phyloP scores from a whole-genome alignment of 2,329 filamentous ascomycete species.

The Claviceps sorghi region DNA sequence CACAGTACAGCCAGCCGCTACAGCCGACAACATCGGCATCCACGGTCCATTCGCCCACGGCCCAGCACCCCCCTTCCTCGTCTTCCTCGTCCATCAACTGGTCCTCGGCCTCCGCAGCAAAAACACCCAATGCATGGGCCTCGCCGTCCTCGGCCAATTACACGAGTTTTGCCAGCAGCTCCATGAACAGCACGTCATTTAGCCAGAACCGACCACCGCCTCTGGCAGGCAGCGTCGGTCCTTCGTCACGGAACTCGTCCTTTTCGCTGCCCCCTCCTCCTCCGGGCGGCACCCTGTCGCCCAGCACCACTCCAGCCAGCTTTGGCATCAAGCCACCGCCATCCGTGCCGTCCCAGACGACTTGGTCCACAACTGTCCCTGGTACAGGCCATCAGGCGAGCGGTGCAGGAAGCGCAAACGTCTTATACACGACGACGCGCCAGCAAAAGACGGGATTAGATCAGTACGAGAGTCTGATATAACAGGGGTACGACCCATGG shows the following conservation, averaged over 20 bases:
- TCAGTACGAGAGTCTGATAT: conserved; percentile 54
- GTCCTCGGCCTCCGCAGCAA: conserved; percentile 27
- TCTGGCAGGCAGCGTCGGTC: conserved; percentile 12
- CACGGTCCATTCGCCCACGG: conserved; percentile 14
- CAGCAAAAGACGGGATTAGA: conserved; percentile 41
- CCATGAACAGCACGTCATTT: conserved; percentile 35
- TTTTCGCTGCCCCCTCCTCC: conserved; percentile 47
- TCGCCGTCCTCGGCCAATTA: conserved; percentile 10
- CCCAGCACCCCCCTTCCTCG: conserved; percentile 10
- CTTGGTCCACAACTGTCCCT: not conserved
- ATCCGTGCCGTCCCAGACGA: conserved; percentile 11
- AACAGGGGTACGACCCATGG: conserved; percentile 4
- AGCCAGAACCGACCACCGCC: conserved; percentile 22
- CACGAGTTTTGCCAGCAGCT: conserved; percentile 14
- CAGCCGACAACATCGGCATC: conserved; percentile 26
- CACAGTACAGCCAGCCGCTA: conserved; percentile 48
- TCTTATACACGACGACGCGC: conserved; percentile 10
- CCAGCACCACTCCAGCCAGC: conserved; percentile 10
- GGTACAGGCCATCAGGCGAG: not conserved
- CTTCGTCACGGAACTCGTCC: conserved; percentile 24
- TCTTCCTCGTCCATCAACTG: conserved; percentile 33
- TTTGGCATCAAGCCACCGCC: conserved; percentile 35
- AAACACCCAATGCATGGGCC: conserved; percentile 34
- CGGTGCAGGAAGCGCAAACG: not conserved
- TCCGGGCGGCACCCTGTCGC: conserved; percentile 20